Evolutionary conservation across 2,329 filamentous ascomycete genomes (phyloP).

Genomic region (Pseudogymnoascus pannorum): DNA sequence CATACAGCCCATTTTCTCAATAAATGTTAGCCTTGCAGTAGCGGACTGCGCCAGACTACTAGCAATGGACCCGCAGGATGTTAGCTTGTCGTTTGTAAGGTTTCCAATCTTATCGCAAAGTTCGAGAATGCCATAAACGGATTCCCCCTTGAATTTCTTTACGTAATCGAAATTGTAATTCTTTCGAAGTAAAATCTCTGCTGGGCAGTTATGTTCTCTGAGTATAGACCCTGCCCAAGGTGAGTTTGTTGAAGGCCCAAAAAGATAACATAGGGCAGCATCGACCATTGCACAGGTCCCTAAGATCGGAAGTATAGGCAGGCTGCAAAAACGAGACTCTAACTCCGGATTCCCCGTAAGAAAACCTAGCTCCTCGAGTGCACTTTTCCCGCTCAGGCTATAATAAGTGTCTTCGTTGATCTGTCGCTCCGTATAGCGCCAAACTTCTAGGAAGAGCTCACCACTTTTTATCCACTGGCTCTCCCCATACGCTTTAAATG

Average conservation of each 20-base stretch:
- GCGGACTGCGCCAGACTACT: neutral
- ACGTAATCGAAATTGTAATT: neutral
- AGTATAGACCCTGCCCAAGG: neutral
- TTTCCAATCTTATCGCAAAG: neutral
- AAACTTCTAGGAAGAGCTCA: neutral
- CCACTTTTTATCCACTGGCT: neutral
- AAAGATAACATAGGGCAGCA: neutral
- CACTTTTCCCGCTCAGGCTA: too few relatives aligned
- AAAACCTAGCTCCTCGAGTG: too few relatives aligned
- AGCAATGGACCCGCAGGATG: neutral
- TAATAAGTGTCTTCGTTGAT: too few relatives aligned
- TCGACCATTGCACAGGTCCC: too few relatives aligned
- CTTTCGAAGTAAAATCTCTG: neutral
- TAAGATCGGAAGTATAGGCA: too few relatives aligned
- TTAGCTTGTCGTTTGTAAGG: neutral
- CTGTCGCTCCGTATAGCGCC: too few relatives aligned
- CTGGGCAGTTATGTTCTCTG: neutral
- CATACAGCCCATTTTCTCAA: neutral
- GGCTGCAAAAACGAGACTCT: too few relatives aligned
- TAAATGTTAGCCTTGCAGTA: neutral
- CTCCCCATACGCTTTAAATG: neutral
- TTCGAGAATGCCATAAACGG: neutral
- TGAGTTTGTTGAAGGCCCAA: neutral
- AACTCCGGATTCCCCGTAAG: too few relatives aligned
- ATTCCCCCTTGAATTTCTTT: neutral